Evolutionary conservation across 2,329 filamentous ascomycete species (phyloP).

Genomic region (Diaporthe destruens): DNA sequence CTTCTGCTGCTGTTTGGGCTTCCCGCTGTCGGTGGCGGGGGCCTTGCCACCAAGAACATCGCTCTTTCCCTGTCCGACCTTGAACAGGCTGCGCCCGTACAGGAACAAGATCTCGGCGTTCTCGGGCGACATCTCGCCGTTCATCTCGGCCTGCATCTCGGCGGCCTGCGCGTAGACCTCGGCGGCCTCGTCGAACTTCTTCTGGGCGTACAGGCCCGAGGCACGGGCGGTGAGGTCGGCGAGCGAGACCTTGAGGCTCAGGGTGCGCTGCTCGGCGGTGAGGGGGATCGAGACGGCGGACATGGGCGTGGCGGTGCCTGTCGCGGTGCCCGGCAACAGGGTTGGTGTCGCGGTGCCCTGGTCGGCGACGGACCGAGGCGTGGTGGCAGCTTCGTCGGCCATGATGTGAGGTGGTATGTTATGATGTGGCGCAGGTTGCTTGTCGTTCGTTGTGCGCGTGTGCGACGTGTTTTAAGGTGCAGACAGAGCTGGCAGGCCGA

Average conservation of each 20-base stretch:
- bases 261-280: slow-evolving; percentile 50
- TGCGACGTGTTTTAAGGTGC: background rate
- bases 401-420: slow-evolving; percentile 20
- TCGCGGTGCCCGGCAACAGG: slow-evolving; percentile 45
- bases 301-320: slow-evolving; percentile 50
- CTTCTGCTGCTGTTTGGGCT: slow-evolving; percentile 65
- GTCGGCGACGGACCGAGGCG: slow-evolving; percentile 34
- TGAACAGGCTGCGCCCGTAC: slow-evolving; percentile 94
- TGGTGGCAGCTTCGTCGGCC: slow-evolving; percentile 40
- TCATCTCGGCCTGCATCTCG: slow-evolving; percentile 89
- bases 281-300: slow-evolving; percentile 47
- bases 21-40: slow-evolving; percentile 65
- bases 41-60: slow-evolving; percentile 92
- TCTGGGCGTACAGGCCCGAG: slow-evolving; percentile 86
- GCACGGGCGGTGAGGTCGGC: slow-evolving; percentile 85
- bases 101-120: slow-evolving; percentile 96
- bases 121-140: slow-evolving; percentile 89
- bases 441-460: slow-evolving; percentile 16
- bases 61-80: slow-evolving; percentile 92
- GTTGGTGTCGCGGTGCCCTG: slow-evolving; percentile 31
- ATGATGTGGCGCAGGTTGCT: background rate
- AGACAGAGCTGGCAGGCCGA: background rate
- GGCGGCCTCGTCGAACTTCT: slow-evolving; percentile 86
- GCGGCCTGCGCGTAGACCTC: slow-evolving; percentile 91
- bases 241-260: slow-evolving; percentile 70